A percentile compares a stretch with the other conserved stretches of the same genome.
Conservation (phyloP, 345 rosid species). For the Triadica sebifera region DNA sequence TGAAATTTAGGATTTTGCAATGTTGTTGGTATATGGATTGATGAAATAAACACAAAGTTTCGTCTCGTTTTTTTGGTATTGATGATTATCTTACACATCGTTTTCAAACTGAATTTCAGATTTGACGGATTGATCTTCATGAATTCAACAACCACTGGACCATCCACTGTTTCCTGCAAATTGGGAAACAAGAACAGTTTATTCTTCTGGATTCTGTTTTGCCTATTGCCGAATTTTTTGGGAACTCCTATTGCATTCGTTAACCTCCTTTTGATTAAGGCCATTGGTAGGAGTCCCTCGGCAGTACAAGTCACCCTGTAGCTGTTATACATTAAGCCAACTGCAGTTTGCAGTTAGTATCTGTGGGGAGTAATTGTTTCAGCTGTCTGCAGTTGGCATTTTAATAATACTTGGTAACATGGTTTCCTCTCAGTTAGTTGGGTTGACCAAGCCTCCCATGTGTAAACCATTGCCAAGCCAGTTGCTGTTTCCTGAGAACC, state of each 20-base stretch:
- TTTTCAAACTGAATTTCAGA: constrained; percentile 40
- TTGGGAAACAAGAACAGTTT: constrained; percentile 84
- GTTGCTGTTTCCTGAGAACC: constrained; percentile 35
- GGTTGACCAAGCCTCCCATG: constrained; percentile 26
- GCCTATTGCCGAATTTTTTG: constrained; percentile 68
- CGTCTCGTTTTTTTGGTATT: not conserved
- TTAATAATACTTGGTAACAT: constrained; percentile 24
- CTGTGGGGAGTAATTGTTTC: not conserved
- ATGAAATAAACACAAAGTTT: not conserved
- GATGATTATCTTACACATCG: not conserved
- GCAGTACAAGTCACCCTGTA: constrained; percentile 25
- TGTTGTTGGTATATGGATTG: not conserved
- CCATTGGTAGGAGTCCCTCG: constrained; percentile 45
- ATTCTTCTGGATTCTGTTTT: constrained; percentile 72
- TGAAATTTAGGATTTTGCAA: not conserved
- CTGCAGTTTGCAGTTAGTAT: constrained; percentile 24
- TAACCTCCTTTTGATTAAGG: constrained; percentile 52
- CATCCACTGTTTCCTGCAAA: constrained; percentile 83
- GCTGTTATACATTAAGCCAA: constrained; percentile 16
- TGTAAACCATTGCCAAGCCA: constrained; percentile 36
- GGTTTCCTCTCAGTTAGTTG: constrained; percentile 55
- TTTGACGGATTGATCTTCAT: constrained; percentile 65
- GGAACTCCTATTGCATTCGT: constrained; percentile 48
- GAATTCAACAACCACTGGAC: constrained; percentile 66
- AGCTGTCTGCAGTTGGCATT: constrained; percentile 30